Base-by-base conservation (phyloP, 116 monocot genomes). In the Trichopus zeylanicus region DNA sequence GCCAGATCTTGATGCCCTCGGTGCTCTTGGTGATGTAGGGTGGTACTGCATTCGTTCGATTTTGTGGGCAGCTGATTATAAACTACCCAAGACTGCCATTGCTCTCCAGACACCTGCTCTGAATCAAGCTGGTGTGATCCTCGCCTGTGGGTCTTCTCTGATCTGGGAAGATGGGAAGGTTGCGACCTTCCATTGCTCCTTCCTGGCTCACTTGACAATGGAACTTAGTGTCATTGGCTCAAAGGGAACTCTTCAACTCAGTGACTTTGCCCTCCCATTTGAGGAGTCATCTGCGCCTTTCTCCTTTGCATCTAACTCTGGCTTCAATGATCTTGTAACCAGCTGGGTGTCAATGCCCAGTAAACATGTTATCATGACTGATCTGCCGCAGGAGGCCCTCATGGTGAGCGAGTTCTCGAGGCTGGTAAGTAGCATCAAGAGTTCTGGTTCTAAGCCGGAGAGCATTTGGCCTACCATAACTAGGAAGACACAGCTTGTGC, bases 1-100 rank as follows among this genome's bases (percentile, higher is more conserved):
- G 64, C 82, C 93, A 5, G 80, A 85, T 55, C 80, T 88, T 4
- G 93, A 93, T 37, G 71, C 79, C 18, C 85, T 93, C 26, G 93
- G 93, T 0, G 70, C 76, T 30, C 72, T 88, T 0, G 93, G 88
- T 0, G 93, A 93, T 61, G 31, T 20, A 5, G 88, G 88, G 46
- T 88, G 93, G 88, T 93, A 93, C 67, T 85, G 79, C 70, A 77
- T 82, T 57, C 70, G 85, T 10, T 71, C 77, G 19, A 79, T 81
- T 53, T 65, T 93, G 10, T 93, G 88, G 88, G 79, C 82, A 51
- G 67, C 68, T 16, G 59, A 77, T 54, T 88, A 74, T 42, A 60
- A 77, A 48, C 67, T 88, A 5, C 93, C 93, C 47, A 75, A 69
- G 24, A 83, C 70, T 4, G 88, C 52, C 1, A 48, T 64, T 22